Base-by-base conservation (phyloP, 306 rosid genomes). In the Abrus pulchellus region DNA sequence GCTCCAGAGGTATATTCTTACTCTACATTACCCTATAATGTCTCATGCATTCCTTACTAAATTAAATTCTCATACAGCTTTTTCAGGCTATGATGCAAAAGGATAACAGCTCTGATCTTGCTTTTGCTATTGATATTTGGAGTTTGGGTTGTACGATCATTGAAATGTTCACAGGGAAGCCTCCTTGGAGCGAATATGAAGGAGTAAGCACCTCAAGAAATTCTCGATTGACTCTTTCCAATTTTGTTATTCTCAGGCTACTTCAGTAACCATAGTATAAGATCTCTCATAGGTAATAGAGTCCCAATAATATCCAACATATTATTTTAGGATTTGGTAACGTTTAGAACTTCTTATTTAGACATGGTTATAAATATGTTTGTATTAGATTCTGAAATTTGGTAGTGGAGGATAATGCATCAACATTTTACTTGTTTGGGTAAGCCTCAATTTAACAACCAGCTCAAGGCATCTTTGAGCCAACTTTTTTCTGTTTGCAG, bases 101-200 rank as follows among this genome's bases (percentile, higher is more conserved):
- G 83, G 97, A 92, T 85, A 86, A 76, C 90, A 88, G 13, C 87
- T 80, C 98, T 32, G 92, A 92, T 79, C 94, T 92, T 77, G 98
- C 98, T 57, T 85, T 87, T 49, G 98, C 97, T 64, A 84, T 87
- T 28, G 98, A 94, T 83, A 87, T 94, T 75, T 94, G 98, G 97
- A 94, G 98, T 75, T 85, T 94, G 83, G 98, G 98, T 72, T 90
- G 97, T 83, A 90, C 98, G 32, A 90, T 94, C 48, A 90, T 94
- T 70, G 98, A 94, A 86, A 94, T 94, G 98, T 68, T 88, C 85
- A 94, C 97, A 0, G 94, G 97, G 71, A 94, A 88, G 78, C 96
- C 98, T 78, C 98, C 98, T 27, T 94, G 97, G 97, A 89, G 94
- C 3, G 93, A 94, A 29, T 90, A 84, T 43, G 98, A 94, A 87